phyloP scores from a whole-genome alignment of 768 basidiomycete genomes.

The Hypsizygus marmoreus region DNA sequence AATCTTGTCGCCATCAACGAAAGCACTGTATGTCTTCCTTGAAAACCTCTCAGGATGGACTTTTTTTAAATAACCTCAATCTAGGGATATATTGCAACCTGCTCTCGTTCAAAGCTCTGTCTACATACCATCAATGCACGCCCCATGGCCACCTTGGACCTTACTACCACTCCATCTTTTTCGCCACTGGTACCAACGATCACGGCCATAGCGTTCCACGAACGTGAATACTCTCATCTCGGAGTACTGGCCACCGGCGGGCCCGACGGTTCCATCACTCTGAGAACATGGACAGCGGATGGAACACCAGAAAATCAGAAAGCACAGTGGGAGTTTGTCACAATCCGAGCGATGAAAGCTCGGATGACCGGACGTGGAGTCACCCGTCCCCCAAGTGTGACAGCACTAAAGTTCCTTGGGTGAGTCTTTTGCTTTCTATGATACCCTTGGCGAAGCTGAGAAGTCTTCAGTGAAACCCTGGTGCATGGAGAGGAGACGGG shows the following conservation, averaged over 20 bases:
- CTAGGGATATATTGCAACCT: slow-evolving; percentile 88
- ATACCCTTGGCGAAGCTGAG: not conserved
- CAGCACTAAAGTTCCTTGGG: slow-evolving; percentile 84
- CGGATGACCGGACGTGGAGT: slow-evolving; percentile 38
- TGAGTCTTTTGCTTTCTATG: slow-evolving; percentile 30
- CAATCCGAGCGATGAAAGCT: slow-evolving; percentile 67
- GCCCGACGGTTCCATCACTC: slow-evolving; percentile 70
- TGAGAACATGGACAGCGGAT: slow-evolving; percentile 86
- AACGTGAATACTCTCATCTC: slow-evolving; percentile 80
- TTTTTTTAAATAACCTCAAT: slow-evolving; percentile 3
- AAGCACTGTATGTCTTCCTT: slow-evolving; percentile 64
- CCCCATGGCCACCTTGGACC: slow-evolving; percentile 70
- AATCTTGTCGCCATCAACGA: slow-evolving; percentile 80
- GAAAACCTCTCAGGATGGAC: not conserved
- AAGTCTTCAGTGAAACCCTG: slow-evolving; percentile 20
- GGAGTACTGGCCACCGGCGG: slow-evolving; percentile 83
- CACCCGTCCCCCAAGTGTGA: slow-evolving; percentile 57
- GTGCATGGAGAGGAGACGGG: slow-evolving; percentile 30
- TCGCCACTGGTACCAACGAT: slow-evolving; percentile 54
- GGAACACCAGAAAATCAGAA: slow-evolving; percentile 65
- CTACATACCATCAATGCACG: slow-evolving; percentile 88
- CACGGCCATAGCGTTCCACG: slow-evolving; percentile 82
- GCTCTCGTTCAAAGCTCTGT: slow-evolving; percentile 68
- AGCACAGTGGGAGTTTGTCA: slow-evolving; percentile 76
- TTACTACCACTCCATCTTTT: slow-evolving; percentile 46